Base-by-base conservation (phyloP, 495 filamentous ascomycete species). In the Hypoxylon rickii region DNA sequence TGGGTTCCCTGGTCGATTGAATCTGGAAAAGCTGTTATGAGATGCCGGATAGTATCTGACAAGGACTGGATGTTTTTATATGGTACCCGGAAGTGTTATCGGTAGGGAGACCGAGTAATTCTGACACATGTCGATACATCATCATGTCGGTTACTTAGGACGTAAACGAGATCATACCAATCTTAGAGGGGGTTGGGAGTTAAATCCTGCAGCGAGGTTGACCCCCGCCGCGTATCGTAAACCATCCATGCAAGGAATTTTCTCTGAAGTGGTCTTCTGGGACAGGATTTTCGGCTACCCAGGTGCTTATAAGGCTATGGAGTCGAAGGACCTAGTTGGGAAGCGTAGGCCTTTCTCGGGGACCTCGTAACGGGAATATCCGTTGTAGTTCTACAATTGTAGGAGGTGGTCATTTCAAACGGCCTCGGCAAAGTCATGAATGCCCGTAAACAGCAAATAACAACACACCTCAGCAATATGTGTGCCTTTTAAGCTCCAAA, bases 1-100 rank as follows among this genome's bases (percentile, higher is more conserved):
- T 29, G 26, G 32, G 16, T n/a, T 39, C 47, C 51, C 37, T 52
- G 33, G 47, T 17, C 40, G 48, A 53, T 63, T 52, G 31, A 63
- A 57, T 57, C 33, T 54, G 49, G 49, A 47, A 58, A 50, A 45
- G 53, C 29, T 32, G 26, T 19, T 54, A 63, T 58, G 53, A 21
- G 13, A 39, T 54, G 37, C 10, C 4, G 37, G n/a, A 18, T 20
- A 43, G 11, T 58, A 49, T 63, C 50, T 21, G 44, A 26, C 53
- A 58, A 41, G 59, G 59, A 29, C 31, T 12, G 15, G 37, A 19
- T 17, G 7, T 41, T 31, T 24, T 22, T 29, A 26, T 34, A 29
- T 7, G 19, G 19, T 37, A 17, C 16, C 22, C 21, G 31, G 36
- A 12, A 24, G 19, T 31, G 39, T 44, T 33, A 39, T 15, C 44